phyloP scores from a whole-genome alignment of 331 rosid genomes.

The Stylosanthes scabra region DNA sequence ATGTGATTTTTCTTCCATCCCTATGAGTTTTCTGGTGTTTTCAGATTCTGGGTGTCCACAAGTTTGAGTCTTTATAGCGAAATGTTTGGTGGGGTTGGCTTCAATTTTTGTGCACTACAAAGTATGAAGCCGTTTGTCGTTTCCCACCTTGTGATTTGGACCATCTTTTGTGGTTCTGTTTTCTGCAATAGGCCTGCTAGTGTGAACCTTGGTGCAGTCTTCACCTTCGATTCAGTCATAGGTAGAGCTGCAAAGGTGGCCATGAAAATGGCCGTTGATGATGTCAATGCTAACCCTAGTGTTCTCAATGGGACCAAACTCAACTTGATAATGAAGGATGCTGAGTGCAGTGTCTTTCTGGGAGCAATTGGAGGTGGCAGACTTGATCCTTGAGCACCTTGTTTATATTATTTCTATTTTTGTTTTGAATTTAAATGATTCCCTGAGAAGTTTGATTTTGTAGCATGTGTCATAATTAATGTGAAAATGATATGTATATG shows the following conservation, averaged over 20 bases:
- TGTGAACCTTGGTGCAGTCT: slow-evolving; percentile 80
- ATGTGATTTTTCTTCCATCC: slow-evolving; percentile 19
- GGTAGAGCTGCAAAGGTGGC: slow-evolving; percentile 78
- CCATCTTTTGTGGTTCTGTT: slow-evolving; percentile 50
- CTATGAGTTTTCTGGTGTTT: slow-evolving; percentile 28
- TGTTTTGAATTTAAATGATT: not conserved
- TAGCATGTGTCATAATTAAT: slow-evolving; percentile 9
- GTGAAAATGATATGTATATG: slow-evolving; percentile 18
- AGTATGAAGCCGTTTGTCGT: slow-evolving; percentile 45
- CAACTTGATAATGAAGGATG: slow-evolving; percentile 52
- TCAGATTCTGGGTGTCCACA: slow-evolving; percentile 1
- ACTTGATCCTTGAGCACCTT: slow-evolving; percentile 12
- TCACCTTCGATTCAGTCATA: slow-evolving; percentile 76
- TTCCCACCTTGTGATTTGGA: slow-evolving; percentile 42
- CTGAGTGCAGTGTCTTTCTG: slow-evolving; percentile 69
- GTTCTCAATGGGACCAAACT: slow-evolving; percentile 70
- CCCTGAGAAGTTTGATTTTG: slow-evolving; percentile 5
- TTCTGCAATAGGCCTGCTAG: slow-evolving; percentile 58
- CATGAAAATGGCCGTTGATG: slow-evolving; percentile 77
- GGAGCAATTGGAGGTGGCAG: slow-evolving; percentile 81
- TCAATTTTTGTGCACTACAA: slow-evolving; percentile 11
- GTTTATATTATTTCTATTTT: not conserved
- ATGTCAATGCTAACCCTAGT: slow-evolving; percentile 66
- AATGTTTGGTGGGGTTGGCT: slow-evolving; percentile 37
- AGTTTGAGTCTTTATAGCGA: slow-evolving; percentile 41